Conservation (phyloP, 2,329 filamentous ascomycete species). For the Aspergillus costaricaensis region DNA sequence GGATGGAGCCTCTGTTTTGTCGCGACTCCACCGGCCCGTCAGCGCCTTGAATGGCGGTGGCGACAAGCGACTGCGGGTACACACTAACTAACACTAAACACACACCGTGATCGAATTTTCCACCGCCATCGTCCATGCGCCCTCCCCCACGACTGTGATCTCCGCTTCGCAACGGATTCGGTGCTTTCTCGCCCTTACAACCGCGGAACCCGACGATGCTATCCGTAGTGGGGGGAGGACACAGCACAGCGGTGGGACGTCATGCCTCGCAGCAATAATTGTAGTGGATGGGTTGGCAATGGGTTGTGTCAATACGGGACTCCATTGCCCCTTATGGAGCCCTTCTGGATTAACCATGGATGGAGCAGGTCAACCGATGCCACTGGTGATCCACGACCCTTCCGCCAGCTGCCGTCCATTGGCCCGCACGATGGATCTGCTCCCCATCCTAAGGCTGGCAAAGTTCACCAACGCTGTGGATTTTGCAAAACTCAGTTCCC, state of each 20-base stretch:
- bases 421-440: slow-evolving; percentile 15
- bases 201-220: neutral
- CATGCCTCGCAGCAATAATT: neutral
- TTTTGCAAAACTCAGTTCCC: slow-evolving; percentile 4
- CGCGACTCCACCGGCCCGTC: slow-evolving; percentile 2
- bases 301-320: neutral
- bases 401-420: slow-evolving; percentile 18
- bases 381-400: slow-evolving; percentile 16
- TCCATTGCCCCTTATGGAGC: neutral
- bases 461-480: slow-evolving; percentile 7
- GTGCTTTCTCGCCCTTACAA: neutral
- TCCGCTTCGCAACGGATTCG: neutral
- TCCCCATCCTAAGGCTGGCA: neutral
- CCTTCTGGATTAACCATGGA: slow-evolving; percentile 14
- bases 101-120: neutral
- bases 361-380: slow-evolving; percentile 13
- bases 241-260: neutral
- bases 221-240: neutral
- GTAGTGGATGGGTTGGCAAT: neutral
- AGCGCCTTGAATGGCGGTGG: neutral
- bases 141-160: neutral
- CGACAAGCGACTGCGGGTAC: neutral
- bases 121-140: neutral
- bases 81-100: too few relatives aligned
- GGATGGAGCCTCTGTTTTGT: slow-evolving; percentile 1